Evolutionary conservation across 176 grass and related monocot genomes (phyloP).

Genomic region (Luzula sylvatica): DNA sequence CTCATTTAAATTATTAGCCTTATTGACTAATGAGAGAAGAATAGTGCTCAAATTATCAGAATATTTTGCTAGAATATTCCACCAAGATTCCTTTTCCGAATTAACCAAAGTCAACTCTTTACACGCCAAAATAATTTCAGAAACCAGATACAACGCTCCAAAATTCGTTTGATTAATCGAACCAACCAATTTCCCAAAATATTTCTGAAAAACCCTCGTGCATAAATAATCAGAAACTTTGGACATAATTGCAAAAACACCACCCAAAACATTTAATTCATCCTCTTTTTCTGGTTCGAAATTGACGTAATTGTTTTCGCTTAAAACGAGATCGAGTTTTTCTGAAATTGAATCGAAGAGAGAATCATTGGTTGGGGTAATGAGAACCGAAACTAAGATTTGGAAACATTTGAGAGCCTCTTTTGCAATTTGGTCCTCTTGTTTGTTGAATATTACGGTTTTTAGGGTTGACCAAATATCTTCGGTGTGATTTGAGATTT

Average conservation of each 20-base stretch:
- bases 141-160: conserved; percentile 69
- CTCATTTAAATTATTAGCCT: conserved; percentile 12
- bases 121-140: conserved; percentile 75
- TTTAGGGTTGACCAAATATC: conserved; percentile 71
- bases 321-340: conserved; percentile 43
- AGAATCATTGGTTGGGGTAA: conserved; percentile 52
- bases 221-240: conserved; percentile 59
- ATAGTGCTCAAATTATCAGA: conserved; percentile 28
- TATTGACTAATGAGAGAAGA: conserved; percentile 32
- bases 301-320: conserved; percentile 22
- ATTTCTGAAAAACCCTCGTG: conserved; percentile 66
- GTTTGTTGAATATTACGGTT: conserved; percentile 62
- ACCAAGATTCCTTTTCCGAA: conserved; percentile 46
- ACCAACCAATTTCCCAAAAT: conserved; percentile 59
- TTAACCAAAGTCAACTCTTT: conserved; percentile 50
- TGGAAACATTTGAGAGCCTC: conserved; percentile 75
- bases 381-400: conserved; percentile 36
- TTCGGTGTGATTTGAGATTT: conserved; percentile 56
- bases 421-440: conserved; percentile 51
- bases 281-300: conserved; percentile 23
- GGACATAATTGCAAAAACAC: conserved; percentile 49
- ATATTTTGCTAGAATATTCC: conserved; percentile 42
- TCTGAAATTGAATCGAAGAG: conserved; percentile 70
- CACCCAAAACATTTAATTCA: conserved; percentile 57
- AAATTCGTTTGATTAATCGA: conserved; percentile 39